Percentiles rank a stretch among this genome's conserved stretches.
Evolutionary conservation across 805 yeast genomes (phyloP).

Genomic region (Candida qinlingensis): DNA sequence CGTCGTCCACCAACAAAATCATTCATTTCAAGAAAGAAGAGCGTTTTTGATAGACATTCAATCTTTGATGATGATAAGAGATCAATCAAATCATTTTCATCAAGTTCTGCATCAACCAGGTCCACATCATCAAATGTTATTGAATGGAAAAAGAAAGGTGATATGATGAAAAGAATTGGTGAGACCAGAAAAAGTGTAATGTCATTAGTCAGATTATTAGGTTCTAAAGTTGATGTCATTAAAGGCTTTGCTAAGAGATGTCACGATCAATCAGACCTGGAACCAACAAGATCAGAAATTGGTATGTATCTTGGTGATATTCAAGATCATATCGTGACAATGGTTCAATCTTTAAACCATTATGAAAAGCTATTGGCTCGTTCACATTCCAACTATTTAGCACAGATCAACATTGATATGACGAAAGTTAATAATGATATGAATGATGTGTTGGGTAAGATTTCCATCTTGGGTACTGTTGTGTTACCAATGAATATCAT

Average conservation of each 20-base stretch:
- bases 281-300: constrained; percentile 71
- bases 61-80: constrained; percentile 15
- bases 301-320: constrained; percentile 27
- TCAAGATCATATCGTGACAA: constrained; percentile 56
- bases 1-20: constrained; percentile 3
- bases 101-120: constrained; percentile 26
- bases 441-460: constrained; percentile 92
- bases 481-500: constrained; percentile 92
- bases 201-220: constrained; percentile 78
- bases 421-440: constrained; percentile 94
- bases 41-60: constrained; percentile 10
- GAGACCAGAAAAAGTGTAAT: constrained; percentile 92
- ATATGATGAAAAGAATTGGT: constrained; percentile 91
- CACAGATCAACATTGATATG: constrained; percentile 97
- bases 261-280: constrained; percentile 75
- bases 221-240: constrained; percentile 96
- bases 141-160: constrained; percentile 90
- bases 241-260: constrained; percentile 91
- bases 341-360: constrained; percentile 93
- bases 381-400: constrained; percentile 93
- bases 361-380: constrained; percentile 91
- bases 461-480: constrained; percentile 89
- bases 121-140: constrained; percentile 37
- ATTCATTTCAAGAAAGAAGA: constrained; percentile 12
- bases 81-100: constrained; percentile 24